Evolutionary conservation across 306 rosid genomes (phyloP), one percentile per base, ranked within the genome.

Genomic region (Rosa persica): DNA sequence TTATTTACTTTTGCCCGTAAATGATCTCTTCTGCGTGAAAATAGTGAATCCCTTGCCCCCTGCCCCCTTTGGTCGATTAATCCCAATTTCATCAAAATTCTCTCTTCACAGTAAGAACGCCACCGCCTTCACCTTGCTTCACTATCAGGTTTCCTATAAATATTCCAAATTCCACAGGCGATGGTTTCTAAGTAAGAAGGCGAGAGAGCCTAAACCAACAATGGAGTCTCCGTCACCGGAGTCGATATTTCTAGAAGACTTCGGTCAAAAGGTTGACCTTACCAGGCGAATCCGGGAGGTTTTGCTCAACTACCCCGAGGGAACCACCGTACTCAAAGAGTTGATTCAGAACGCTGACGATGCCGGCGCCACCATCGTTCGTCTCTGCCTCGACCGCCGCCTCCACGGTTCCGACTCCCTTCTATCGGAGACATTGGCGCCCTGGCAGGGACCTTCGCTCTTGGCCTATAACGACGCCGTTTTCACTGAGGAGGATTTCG

Each of bases 211-310:
- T 30, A 30, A 13, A 30, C 11, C 13, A 38, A 0, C 17, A 34
- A 89, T 89, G 92, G 88, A 83, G 75, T 72, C 83, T 68, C 78
- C 87, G 27, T 86, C 86, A 68, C 83, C 82, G 68, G 72, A 78
- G 81, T 83, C 94, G 67, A 87, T 94, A 77, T 84, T 92, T 61
- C 85, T 94, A 10, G 98, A 94, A 81, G 98, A 94, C 79, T 94
- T 94, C 83, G 98, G 98, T 8, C 98, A 94, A 80, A 92, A 89
- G 75, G 98, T 94, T 69, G 97, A 94, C 90, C 97, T 94, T 27
- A 94, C 98, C 9, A 94, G 98, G 73, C 93, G 98, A 38, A 90
- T 94, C 77, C 91, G 98, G 1, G 98, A 94, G 89, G 98, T 94
- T n/a, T 86, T 94, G 27, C 61, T 90, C 69, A 92, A 94, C 91